Evolutionary conservation across 768 basidiomycete species (phyloP).

Genomic region (Leccinum subtestaceum): DNA sequence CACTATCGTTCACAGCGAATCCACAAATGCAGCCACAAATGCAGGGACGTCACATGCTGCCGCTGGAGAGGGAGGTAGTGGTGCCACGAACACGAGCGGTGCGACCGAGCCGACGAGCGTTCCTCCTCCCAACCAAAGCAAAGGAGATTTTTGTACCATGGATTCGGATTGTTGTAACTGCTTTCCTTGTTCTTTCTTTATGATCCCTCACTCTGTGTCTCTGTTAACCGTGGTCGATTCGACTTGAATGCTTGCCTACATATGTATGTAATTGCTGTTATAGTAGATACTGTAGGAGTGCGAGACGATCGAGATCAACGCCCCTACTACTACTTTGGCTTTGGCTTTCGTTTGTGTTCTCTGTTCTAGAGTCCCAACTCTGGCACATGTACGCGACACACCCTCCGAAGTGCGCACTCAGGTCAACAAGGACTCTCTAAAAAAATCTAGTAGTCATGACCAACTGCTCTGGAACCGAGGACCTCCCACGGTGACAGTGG

Average conservation of each 20-base stretch:
- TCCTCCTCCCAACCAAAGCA: slow-evolving; percentile 54
- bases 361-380: background rate
- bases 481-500: too few species aligned
- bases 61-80: slow-evolving; percentile 23
- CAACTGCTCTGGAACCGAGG: too few species aligned
- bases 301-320: background rate
- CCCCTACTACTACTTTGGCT: background rate
- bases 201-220: background rate
- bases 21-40: slow-evolving; percentile 31
- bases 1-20: slow-evolving; percentile 60
- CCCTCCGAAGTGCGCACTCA: too few species aligned
- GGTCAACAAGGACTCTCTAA: too few species aligned
- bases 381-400: too few species aligned
- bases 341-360: background rate
- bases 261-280: background rate
- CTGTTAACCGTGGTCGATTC: background rate
- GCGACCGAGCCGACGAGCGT: slow-evolving; percentile 27
- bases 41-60: slow-evolving; percentile 20
- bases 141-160: slow-evolving; percentile 52
- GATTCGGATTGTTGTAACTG: background rate
- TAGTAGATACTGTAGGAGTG: background rate
- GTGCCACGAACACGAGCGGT: slow-evolving; percentile 12
- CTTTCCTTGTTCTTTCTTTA: background rate
- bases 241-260: background rate
- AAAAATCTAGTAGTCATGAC: too few species aligned